A percentile compares a stretch with the other conserved stretches of the same genome.
phyloP scores from a whole-genome alignment of 768 basidiomycete genomes.

The Cystofilobasidium macerans region DNA sequence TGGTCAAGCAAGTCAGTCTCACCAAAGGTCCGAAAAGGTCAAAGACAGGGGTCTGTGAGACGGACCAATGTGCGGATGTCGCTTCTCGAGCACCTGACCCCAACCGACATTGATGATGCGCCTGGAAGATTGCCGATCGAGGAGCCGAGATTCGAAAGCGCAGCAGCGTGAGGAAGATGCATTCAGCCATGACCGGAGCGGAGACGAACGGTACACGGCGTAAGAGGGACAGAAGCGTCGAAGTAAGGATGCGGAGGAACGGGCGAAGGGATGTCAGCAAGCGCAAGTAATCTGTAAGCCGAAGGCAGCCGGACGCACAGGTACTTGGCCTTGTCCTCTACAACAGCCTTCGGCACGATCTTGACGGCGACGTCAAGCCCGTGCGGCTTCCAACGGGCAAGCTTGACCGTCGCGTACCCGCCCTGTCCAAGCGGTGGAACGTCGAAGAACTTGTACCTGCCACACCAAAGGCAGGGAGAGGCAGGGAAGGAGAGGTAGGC shows the following conservation, averaged over 20 bases:
- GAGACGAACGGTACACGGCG: too few relatives aligned
- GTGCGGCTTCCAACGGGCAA: slow-evolving; percentile 20
- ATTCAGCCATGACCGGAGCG: too few relatives aligned
- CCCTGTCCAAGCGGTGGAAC: slow-evolving; percentile 23
- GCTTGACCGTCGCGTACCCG: slow-evolving; percentile 18
- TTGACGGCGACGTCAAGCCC: slow-evolving; percentile 21
- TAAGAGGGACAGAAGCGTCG: too few relatives aligned
- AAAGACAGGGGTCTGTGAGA: neutral
- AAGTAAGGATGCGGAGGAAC: too few relatives aligned
- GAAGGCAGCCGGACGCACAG: slow-evolving; percentile 11
- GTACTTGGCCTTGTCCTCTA: slow-evolving; percentile 24
- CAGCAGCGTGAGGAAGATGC: too few relatives aligned
- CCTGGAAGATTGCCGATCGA: neutral
- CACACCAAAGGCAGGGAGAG: neutral
- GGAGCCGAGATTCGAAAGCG: neutral
- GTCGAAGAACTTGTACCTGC: slow-evolving; percentile 21
- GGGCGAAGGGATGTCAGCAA: too few relatives aligned
- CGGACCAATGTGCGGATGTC: slow-evolving; percentile 14
- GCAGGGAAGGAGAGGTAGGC: neutral
- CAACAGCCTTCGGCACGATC: slow-evolving; percentile 15
- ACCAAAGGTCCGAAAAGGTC: neutral
- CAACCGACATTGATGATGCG: slow-evolving; percentile 6
- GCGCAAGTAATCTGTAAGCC: too few relatives aligned
- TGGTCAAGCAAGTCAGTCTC: neutral
- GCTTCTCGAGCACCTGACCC: slow-evolving; percentile 13